Percentiles rank a stretch among this genome's conserved stretches.
Evolutionary conservation across 768 basidiomycete genomes (phyloP).

Genomic region (Pleurotus sapidus): DNA sequence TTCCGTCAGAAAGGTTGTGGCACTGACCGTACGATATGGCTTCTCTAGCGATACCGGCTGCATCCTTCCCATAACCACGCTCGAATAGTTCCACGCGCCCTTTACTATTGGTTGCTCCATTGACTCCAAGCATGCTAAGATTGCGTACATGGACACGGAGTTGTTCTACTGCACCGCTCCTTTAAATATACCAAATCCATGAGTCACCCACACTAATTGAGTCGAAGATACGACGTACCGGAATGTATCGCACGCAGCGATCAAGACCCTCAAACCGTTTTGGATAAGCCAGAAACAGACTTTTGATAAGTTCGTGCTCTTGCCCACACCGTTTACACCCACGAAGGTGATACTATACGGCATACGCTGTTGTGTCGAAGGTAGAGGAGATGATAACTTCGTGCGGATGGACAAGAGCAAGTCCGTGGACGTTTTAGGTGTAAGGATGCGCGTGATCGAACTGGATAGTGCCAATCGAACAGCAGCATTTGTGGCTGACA

Average conservation of each 20-base stretch:
- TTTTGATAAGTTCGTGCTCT: constrained; percentile 96
- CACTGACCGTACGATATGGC: constrained; percentile 83
- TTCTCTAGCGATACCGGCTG: constrained; percentile 96
- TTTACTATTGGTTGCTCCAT: constrained; percentile 66
- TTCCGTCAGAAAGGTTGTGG: too few relatives aligned
- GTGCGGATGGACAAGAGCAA: constrained; percentile 89
- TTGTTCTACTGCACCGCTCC: constrained; percentile 97
- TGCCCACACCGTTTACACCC: constrained; percentile 98
- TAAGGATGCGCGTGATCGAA: constrained; percentile 89
- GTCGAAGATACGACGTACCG: constrained; percentile 42
- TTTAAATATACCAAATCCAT: constrained; percentile 20
- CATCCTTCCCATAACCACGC: constrained; percentile 97
- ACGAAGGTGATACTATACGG: constrained; percentile 97
- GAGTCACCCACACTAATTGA: neutral
- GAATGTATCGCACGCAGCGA: constrained; percentile 99
- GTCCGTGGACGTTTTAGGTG: constrained; percentile 97
- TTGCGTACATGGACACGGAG: constrained; percentile 95
- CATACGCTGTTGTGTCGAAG: constrained; percentile 72
- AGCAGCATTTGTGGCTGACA: constrained; percentile 75
- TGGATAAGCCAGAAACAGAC: constrained; percentile 99
- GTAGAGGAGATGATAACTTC: constrained; percentile 72
- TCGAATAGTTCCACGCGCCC: constrained; percentile 91
- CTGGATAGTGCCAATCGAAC: constrained; percentile 81
- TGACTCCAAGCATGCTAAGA: constrained; percentile 76
- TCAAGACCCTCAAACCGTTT: constrained; percentile 88